Evolutionary conservation across 2,329 filamentous ascomycete species (phyloP), one percentile per base, ranked within the genome.

Genomic region (Chrysosporium queenslandicum): DNA sequence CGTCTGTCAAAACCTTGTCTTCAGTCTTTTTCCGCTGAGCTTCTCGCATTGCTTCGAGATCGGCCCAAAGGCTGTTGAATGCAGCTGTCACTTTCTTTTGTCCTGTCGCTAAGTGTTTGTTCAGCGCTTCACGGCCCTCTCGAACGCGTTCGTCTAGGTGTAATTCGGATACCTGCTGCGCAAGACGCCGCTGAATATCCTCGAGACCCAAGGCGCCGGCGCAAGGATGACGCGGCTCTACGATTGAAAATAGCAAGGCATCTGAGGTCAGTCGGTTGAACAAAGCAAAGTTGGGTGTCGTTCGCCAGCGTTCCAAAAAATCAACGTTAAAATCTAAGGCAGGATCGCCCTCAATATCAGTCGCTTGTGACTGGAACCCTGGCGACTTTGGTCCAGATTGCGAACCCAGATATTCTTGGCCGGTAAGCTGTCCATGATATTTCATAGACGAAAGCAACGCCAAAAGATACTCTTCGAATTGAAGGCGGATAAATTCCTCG

Each of bases 401-500:
- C 18, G 48, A 47, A 4, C 61, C 60, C 7, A 27, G 9, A 4
- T 29, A 25, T 6, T n/a, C 41, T 8, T 62, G 60, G 53, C 71
- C 69, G 16, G 60, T 62, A 40, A 69, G 66, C 23, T 83, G 73
- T 63, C 85, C 84, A 67, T 89, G 89, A 66, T 94, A 97, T 66
- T 96, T 96, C 59, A 90, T 85, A 0, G 87, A 82, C 0, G 90
- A 87, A 40, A 97, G 80, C 56, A 98, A 77, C 0, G 89, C 87
- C 21, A 97, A 78, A 4, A 98, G 78, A 64, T 98, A 98, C 63
- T 96, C 90, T 69, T 98, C 92, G 57, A 98, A 98, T 63, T 97
- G 91, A 37, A 96, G 80, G 27, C 92, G 82, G 61, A 98, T 98
- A 63, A 96, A 96, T 66, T 97, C 92, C 70, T 98, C 92, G 57